phyloP scores from a whole-genome alignment of 164 flowering plant species.

The Magnolia kwangsiensis region DNA sequence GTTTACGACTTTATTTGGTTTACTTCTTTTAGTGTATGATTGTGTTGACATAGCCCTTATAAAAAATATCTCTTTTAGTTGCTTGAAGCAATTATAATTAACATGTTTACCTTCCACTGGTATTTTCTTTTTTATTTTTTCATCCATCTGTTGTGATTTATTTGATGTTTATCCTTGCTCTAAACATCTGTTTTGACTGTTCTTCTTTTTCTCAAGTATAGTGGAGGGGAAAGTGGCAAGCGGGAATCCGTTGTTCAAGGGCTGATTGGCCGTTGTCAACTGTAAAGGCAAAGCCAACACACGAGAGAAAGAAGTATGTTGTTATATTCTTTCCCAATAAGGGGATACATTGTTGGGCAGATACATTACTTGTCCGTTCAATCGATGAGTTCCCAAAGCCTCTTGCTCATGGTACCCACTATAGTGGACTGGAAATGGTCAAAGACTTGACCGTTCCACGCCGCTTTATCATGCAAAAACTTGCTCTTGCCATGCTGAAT shows the following conservation, averaged over 20 bases:
- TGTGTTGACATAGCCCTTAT: not conserved
- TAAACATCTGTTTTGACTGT: slow-evolving; percentile 5
- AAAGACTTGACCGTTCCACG: slow-evolving; percentile 74
- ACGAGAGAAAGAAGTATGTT: slow-evolving; percentile 69
- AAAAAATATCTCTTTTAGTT: not conserved
- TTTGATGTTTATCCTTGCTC: not conserved
- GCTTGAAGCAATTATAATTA: not conserved
- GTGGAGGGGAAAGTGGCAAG: slow-evolving; percentile 98
- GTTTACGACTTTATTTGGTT: not conserved
- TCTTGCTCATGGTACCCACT: slow-evolving; percentile 63
- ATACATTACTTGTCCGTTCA: slow-evolving; percentile 64
- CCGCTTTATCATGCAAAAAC: slow-evolving; percentile 76
- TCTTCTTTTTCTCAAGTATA: slow-evolving; percentile 34
- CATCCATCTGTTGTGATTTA: not conserved
- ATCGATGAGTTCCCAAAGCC: slow-evolving; percentile 77
- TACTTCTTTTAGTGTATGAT: not conserved
- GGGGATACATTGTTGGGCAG: slow-evolving; percentile 87
- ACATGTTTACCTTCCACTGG: not conserved
- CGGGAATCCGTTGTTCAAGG: slow-evolving; percentile 83
- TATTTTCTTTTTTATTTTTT: not conserved
- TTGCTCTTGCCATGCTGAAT: slow-evolving; percentile 72
- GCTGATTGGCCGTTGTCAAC: slow-evolving; percentile 84
- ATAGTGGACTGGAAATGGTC: slow-evolving; percentile 66
- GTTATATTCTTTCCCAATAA: slow-evolving; percentile 82
- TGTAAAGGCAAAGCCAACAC: slow-evolving; percentile 81